phyloP scores from a whole-genome alignment of 768 basidiomycete genomes.

The Chiua virens region DNA sequence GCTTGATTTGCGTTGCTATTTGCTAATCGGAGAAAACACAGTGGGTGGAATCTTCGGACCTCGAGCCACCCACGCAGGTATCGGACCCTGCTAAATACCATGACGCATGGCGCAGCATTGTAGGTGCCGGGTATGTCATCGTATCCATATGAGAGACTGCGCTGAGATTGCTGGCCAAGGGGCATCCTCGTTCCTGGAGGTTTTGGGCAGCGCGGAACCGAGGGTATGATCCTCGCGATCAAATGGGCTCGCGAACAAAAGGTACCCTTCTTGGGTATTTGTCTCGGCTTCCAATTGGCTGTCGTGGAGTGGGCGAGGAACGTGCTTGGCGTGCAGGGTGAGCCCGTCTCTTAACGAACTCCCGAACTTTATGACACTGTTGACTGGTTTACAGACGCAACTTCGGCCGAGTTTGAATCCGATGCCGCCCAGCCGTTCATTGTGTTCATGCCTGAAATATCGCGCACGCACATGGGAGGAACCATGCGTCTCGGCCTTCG shows the following conservation, averaged over 20 bases:
- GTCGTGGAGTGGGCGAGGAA: constrained; percentile 94
- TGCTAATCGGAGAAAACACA: constrained; percentile 30
- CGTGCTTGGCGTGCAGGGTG: constrained; percentile 70
- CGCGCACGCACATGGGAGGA: constrained; percentile 96
- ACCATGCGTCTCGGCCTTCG: constrained; percentile 99
- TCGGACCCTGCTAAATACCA: constrained; percentile 85
- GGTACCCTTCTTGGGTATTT: constrained; percentile 93
- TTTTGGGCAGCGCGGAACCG: constrained; percentile 90
- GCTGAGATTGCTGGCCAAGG: constrained; percentile 39
- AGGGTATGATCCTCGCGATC: constrained; percentile 98
- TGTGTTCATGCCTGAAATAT: constrained; percentile 99
- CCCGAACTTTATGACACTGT: neutral
- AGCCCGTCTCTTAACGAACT: constrained; percentile 13
- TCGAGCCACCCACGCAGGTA: constrained; percentile 81
- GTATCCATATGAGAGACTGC: neutral
- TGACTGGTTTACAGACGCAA: constrained; percentile 58
- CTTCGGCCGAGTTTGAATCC: constrained; percentile 77
- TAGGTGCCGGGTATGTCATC: constrained; percentile 73
- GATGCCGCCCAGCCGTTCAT: constrained; percentile 69
- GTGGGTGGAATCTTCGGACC: constrained; percentile 96
- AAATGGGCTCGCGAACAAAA: constrained; percentile 96
- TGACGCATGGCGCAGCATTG: constrained; percentile 92
- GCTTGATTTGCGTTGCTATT: neutral
- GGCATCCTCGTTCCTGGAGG: constrained; percentile 98
- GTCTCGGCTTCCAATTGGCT: constrained; percentile 96